Conservation (phyloP, 805 yeast species). For the Saturnispora zaruensis region DNA sequence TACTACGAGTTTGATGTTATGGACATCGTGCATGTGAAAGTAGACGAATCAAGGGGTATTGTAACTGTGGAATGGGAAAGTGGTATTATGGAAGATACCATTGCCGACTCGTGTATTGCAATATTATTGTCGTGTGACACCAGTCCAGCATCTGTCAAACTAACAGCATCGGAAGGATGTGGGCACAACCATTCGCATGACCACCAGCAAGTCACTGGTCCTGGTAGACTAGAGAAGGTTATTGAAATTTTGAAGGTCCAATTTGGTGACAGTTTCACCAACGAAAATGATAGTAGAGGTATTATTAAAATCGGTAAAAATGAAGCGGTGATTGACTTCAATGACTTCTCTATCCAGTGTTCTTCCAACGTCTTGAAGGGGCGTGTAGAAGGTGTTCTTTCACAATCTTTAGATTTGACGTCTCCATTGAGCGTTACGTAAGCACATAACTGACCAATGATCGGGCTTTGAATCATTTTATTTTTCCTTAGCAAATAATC, state of each 20-base stretch:
- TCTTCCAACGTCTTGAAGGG: constrained; percentile 68
- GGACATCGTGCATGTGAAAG: constrained; percentile 50
- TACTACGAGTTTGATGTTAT: constrained; percentile 49
- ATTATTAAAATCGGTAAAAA: constrained; percentile 63
- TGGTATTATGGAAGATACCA: constrained; percentile 79
- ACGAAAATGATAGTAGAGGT: constrained; percentile 40
- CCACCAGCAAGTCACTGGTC: constrained; percentile 5
- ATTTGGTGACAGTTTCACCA: constrained; percentile 68
- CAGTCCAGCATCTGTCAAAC: constrained; percentile 88
- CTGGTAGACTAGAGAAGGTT: background rate
- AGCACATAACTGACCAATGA: background rate
- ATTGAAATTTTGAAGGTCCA: constrained; percentile 51
- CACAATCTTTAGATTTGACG: constrained; percentile 68
- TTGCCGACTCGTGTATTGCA: constrained; percentile 91
- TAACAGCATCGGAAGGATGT: constrained; percentile 53
- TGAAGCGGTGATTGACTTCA: constrained; percentile 61
- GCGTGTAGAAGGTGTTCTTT: constrained; percentile 72
- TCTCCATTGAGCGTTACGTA: constrained; percentile 57
- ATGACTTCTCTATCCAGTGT: constrained; percentile 58
- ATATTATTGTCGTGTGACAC: constrained; percentile 87
- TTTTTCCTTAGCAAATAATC: background rate
- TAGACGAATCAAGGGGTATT: constrained; percentile 34
- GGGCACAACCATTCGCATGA: constrained; percentile 30
- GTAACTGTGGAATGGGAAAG: constrained; percentile 86
- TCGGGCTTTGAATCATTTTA: constrained; percentile 9